phyloP scores from a whole-genome alignment of 2,329 filamentous ascomycete genomes.

The Zarea fungicola region DNA sequence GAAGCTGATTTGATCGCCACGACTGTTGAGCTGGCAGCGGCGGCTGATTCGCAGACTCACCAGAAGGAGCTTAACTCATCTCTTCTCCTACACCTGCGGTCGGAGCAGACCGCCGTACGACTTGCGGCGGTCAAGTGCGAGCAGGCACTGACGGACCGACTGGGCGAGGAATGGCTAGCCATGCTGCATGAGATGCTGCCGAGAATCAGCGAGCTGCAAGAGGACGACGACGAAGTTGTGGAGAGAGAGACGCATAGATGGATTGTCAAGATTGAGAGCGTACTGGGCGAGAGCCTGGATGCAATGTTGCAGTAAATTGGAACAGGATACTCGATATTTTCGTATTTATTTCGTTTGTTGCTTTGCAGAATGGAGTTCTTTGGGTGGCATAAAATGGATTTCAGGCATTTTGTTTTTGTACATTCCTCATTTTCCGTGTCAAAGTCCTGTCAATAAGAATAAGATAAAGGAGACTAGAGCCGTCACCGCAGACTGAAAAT shows the following conservation, averaged over 20 bases:
- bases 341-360: not conserved
- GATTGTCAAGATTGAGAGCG: slow-evolving; percentile 85
- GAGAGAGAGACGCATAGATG: slow-evolving; percentile 85
- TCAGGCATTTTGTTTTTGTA: not conserved
- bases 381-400: not conserved
- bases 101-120: slow-evolving; percentile 65
- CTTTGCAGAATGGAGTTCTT: slow-evolving; percentile 21
- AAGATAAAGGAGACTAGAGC: not conserved
- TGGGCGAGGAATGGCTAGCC: slow-evolving; percentile 91
- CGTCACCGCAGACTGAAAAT: not conserved
- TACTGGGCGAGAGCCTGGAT: slow-evolving; percentile 85
- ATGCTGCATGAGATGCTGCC: slow-evolving; percentile 94
- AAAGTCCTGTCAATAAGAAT: not conserved
- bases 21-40: slow-evolving; percentile 72
- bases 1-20: slow-evolving; percentile 60
- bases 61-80: slow-evolving; percentile 81
- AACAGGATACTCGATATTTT: not conserved
- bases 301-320: slow-evolving; percentile 76
- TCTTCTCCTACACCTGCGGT: slow-evolving; percentile 73
- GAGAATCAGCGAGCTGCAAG: slow-evolving; percentile 89
- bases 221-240: slow-evolving; percentile 92
- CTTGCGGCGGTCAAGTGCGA: slow-evolving; percentile 79
- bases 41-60: slow-evolving; percentile 80
- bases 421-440: not conserved
- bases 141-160: slow-evolving; percentile 68